Conservation (phyloP, 2,329 filamentous ascomycete genomes). For the Curvularia hawaiiensis region DNA sequence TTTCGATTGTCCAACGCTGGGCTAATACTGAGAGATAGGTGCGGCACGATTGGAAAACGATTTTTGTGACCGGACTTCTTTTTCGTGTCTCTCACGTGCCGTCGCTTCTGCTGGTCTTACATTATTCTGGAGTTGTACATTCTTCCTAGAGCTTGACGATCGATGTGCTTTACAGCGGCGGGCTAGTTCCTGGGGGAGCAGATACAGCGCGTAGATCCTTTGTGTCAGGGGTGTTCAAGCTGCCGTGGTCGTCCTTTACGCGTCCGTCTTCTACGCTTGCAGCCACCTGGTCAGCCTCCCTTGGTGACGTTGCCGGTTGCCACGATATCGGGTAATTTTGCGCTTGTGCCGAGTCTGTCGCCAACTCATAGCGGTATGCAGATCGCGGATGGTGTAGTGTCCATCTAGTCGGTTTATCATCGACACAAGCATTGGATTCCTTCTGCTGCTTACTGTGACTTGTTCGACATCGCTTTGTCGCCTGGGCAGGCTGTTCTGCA, state of each 20-base stretch:
- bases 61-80: neutral
- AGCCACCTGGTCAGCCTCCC: conserved; percentile 14
- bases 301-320: conserved; percentile 23
- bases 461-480: neutral
- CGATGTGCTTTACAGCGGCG: conserved; percentile 1
- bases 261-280: neutral
- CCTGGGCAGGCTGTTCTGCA: neutral
- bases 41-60: neutral
- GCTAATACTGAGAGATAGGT: neutral
- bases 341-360: conserved; percentile 16
- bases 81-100: neutral
- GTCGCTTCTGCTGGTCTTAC: neutral
- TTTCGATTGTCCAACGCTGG: neutral
- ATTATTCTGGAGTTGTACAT: neutral
- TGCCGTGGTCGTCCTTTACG: conserved; percentile 1
- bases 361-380: conserved; percentile 16
- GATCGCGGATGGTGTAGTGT: conserved; percentile 7
- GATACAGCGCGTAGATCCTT: conserved; percentile 5
- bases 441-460: neutral
- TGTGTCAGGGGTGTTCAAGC: neutral
- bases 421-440: conserved; percentile 4
- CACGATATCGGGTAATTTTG: conserved; percentile 22
- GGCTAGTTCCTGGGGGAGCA: neutral
- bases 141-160: neutral
- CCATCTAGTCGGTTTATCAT: neutral